Evolutionary conservation across 257 asterid genomes (phyloP).

Genomic region (Solanum sitiens): DNA sequence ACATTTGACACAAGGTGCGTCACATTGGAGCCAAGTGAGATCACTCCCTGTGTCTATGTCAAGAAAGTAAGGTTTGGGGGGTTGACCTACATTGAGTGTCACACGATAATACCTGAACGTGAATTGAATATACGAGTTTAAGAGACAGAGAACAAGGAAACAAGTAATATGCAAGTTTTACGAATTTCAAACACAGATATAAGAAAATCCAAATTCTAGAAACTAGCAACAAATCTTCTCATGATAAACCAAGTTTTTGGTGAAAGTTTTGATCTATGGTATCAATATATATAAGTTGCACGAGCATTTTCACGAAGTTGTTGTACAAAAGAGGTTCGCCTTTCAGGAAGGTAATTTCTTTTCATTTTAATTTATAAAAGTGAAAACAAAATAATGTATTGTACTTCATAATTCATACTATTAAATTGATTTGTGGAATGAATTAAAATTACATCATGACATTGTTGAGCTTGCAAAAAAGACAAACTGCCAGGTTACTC

Average conservation of each 20-base stretch:
- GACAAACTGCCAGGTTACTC: too few species aligned
- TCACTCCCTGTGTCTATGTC: slow-evolving; percentile 58
- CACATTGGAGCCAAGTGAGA: slow-evolving; percentile 43
- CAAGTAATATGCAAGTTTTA: neutral
- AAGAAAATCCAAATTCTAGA: neutral
- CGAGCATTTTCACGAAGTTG: too few species aligned
- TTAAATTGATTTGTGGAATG: too few species aligned
- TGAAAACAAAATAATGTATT: too few species aligned
- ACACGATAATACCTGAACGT: slow-evolving; percentile 56
- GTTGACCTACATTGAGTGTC: slow-evolving; percentile 48
- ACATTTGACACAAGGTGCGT: slow-evolving; percentile 83
- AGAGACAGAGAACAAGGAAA: neutral
- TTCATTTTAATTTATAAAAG: too few species aligned
- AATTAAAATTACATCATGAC: too few species aligned
- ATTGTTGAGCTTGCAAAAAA: too few species aligned
- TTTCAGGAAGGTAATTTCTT: too few species aligned
- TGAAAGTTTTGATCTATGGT: too few species aligned
- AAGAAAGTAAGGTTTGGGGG: slow-evolving; percentile 55
- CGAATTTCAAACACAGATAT: neutral
- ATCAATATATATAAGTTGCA: too few species aligned
- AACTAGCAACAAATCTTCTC: neutral
- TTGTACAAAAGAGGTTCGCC: too few species aligned
- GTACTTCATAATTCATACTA: too few species aligned
- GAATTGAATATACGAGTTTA: neutral
- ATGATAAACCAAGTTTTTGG: neutral